These are phyloP conservation scores for Moesziomyces sp. DNA, from an alignment of 1,284 basidiomycete species.

Conservation along the genomic window DNA sequence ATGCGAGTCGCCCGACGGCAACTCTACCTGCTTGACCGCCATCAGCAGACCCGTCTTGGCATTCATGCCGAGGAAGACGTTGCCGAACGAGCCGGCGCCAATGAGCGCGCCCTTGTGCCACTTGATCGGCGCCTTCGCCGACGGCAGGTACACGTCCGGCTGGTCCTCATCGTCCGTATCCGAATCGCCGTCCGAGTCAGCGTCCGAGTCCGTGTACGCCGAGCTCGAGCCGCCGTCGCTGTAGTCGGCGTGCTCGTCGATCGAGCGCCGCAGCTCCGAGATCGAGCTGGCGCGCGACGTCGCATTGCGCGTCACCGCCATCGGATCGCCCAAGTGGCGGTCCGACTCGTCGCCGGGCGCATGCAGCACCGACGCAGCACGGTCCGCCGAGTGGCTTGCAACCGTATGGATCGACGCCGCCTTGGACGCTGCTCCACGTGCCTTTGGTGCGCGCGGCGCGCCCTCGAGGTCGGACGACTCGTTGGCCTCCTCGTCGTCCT, in stretches of 20 bases:
- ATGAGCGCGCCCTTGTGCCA: slow-evolving; percentile 99
- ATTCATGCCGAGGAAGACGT: slow-evolving; percentile 88
- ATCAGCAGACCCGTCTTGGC: slow-evolving; percentile 91
- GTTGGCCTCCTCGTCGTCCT: slow-evolving; percentile 66
- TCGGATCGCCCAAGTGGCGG: slow-evolving; percentile 50
- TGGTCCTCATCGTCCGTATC: slow-evolving; percentile 34
- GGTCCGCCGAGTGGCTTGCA: slow-evolving; percentile 31
- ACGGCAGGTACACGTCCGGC: slow-evolving; percentile 15
- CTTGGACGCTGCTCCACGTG: slow-evolving; percentile 64
- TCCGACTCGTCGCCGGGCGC: slow-evolving; percentile 54
- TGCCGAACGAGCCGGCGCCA: slow-evolving; percentile 77
- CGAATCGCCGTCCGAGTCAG: slow-evolving; percentile 24
- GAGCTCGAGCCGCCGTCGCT: slow-evolving; percentile 50
- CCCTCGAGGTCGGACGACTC: slow-evolving; percentile 39
- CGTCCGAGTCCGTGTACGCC: slow-evolving; percentile 37
- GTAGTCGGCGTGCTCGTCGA: slow-evolving; percentile 54
- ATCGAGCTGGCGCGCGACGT: slow-evolving; percentile 46
- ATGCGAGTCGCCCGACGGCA: slow-evolving; percentile 84
- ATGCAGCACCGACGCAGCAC: slow-evolving; percentile 64
- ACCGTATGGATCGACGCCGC: slow-evolving; percentile 34
- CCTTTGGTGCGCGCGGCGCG: slow-evolving; percentile 16
- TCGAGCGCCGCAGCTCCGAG: slow-evolving; percentile 40
- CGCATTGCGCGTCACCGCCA: slow-evolving; percentile 43
- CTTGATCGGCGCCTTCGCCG: slow-evolving; percentile 75
- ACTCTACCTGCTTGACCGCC: slow-evolving; percentile 99